Evolutionary conservation across 129 eudicot species (phyloP), one percentile per base, ranked within the genome.

Genomic region (Ambrosia artemisiifolia): DNA sequence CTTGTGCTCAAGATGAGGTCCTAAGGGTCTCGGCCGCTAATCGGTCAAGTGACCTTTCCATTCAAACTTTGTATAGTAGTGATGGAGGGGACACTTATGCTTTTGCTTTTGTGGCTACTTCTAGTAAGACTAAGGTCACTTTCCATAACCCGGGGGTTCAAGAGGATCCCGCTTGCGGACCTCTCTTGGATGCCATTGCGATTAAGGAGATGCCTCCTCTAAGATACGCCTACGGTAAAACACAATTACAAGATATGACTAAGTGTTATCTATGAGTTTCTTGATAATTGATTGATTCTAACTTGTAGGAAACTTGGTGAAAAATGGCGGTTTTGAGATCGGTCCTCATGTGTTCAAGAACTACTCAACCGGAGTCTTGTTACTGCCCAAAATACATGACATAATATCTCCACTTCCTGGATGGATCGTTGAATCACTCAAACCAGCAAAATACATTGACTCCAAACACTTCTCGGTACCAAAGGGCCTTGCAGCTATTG

Each of bases 361-460:
- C 74, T 83, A 80, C 79, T 71, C 91, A 1, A 83, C 83, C 1
- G 97, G 97, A n/a, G 89, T 83, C 75, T 89, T 90, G 17, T 38
- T 87, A 60, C 89, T 86, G 10, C 91, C 95, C 74, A 83, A 85
- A 59, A 69, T 65, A 47, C 81, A 84, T 28, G 95, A 91, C 73
- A 42, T 46, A 3, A 42, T 76, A 51, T 87, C 95, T n/a, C 85
- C 95, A 4, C 79, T 91, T 24, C 95, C 95, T 11, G 91, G 95
- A 28, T 91, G 97, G 97, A 87, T 87, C 6, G 61, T 90, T 11
- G 91, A 87, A 43, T 90, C 96, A 4, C 82, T 85, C 62, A 90
- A 90, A 75, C 87, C 97, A 42, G 89, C 87, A 8, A 91, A 91
- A 61, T 91, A 78, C 70, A 60, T 91, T 0, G 91, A 91, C 55